Evolutionary conservation across 2,329 filamentous ascomycete species (phyloP).

Genomic region (Cladosporium austrohemisphaericum): DNA sequence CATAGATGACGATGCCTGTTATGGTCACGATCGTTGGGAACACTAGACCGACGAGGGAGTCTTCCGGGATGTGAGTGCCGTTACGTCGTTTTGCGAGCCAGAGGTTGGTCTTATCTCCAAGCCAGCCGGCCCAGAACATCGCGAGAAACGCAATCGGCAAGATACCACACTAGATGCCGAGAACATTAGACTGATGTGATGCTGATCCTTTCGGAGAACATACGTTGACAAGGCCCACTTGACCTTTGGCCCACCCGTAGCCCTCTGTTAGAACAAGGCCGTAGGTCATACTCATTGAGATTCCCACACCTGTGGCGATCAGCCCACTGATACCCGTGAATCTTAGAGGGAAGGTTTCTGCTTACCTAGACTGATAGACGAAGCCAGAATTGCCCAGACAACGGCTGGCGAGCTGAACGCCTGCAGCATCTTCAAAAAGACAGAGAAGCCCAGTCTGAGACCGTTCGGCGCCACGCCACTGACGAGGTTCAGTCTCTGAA

Average conservation of each 20-base stretch:
- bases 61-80: constrained; percentile 36
- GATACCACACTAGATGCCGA: constrained; percentile 16
- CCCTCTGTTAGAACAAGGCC: constrained; percentile 33
- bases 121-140: constrained; percentile 27
- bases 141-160: constrained; percentile 24
- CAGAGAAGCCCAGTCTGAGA: constrained; percentile 16
- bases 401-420: constrained; percentile 38
- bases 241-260: constrained; percentile 33
- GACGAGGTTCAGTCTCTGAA: constrained; percentile 19
- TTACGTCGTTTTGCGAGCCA: constrained; percentile 32
- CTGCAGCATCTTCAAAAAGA: constrained; percentile 32
- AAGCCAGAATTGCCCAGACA: constrained; percentile 36
- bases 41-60: constrained; percentile 34
- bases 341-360: no score
- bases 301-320: constrained; percentile 17
- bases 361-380: constrained; percentile 38
- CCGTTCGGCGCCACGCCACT: constrained; percentile 17
- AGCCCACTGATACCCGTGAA: no score
- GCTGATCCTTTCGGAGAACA: neutral
- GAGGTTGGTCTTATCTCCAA: constrained; percentile 27
- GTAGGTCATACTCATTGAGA: constrained; percentile 40
- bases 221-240: constrained; percentile 25
- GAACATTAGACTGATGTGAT: neutral
- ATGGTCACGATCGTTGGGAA: constrained; percentile 32
- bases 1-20: constrained; percentile 32